phyloP scores from a whole-genome alignment of 306 rosid genomes.

The Parietaria judaica region DNA sequence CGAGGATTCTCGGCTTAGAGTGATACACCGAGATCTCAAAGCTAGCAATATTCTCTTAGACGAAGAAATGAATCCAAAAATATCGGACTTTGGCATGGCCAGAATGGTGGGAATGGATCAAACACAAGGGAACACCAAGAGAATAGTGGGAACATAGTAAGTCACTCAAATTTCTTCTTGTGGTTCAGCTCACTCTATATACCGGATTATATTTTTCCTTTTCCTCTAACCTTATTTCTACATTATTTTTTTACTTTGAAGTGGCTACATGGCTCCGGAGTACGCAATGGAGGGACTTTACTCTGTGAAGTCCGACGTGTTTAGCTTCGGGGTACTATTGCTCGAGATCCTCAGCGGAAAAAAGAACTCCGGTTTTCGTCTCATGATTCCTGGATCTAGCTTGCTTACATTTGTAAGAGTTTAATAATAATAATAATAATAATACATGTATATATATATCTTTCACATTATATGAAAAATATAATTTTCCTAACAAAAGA shows the following conservation, averaged over 20 bases:
- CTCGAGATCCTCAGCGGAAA: not conserved
- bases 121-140: constrained; percentile 30
- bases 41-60: constrained; percentile 24
- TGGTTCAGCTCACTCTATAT: too few relatives aligned
- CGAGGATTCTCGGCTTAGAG: constrained; percentile 43
- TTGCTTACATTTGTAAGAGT: not conserved
- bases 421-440: not conserved
- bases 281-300: not conserved
- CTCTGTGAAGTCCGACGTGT: not conserved
- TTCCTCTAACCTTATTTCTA: not conserved
- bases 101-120: constrained; percentile 32
- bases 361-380: not conserved
- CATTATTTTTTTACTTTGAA: not conserved
- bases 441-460: too few relatives aligned
- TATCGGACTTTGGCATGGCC: constrained; percentile 62
- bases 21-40: constrained; percentile 19
- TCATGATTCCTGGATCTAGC: not conserved
- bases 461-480: too few relatives aligned
- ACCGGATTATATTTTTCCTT: too few relatives aligned
- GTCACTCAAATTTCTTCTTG: constrained; percentile 7
- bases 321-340: constrained; percentile 1
- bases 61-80: constrained; percentile 38
- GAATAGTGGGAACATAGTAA: constrained; percentile 53
- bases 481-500: too few relatives aligned
- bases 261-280: constrained; percentile 47